These are phyloP conservation scores for Tremellales sp. DNA, from an alignment of 1,284 basidiomycete genomes.

Conservation along the genomic window DNA sequence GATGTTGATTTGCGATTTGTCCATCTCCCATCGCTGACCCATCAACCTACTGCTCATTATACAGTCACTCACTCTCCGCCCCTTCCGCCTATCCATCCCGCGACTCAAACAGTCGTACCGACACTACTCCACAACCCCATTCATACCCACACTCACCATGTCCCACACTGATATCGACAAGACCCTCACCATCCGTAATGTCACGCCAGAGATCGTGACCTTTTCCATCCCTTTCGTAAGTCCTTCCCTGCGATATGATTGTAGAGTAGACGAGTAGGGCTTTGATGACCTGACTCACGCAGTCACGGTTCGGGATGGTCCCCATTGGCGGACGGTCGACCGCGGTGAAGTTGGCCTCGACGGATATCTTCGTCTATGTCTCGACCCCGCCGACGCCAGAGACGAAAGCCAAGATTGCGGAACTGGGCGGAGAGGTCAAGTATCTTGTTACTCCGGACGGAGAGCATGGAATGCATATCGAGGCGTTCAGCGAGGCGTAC, in stretches of 20 bases:
- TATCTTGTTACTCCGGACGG: constrained; percentile 53
- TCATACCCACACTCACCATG: background rate
- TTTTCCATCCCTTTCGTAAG: constrained; percentile 48
- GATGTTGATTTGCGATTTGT: too few relatives aligned
- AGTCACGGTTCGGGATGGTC: constrained; percentile 60
- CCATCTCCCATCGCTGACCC: background rate
- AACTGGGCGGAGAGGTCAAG: constrained; percentile 70
- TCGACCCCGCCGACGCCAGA: constrained; percentile 73
- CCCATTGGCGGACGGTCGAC: constrained; percentile 79
- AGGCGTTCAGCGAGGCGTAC: constrained; percentile 56
- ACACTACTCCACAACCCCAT: background rate
- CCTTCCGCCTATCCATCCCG: background rate
- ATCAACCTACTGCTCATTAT: background rate
- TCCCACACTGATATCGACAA: constrained; percentile 17
- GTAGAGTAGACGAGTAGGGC: too few relatives aligned
- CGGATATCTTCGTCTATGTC: constrained; percentile 76
- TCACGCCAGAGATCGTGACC: constrained; percentile 44
- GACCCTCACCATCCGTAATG: constrained; percentile 42
- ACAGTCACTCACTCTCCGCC: background rate
- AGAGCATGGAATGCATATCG: constrained; percentile 52
- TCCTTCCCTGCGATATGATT: constrained; percentile 3
- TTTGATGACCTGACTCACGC: background rate
- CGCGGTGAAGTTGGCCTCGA: constrained; percentile 57
- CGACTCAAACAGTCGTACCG: background rate
- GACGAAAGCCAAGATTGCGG: constrained; percentile 66